Percentiles rank a stretch among this genome's conserved stretches.
phyloP scores from a whole-genome alignment of 2,329 filamentous ascomycete genomes.

The Aureobasidium namibiae region DNA sequence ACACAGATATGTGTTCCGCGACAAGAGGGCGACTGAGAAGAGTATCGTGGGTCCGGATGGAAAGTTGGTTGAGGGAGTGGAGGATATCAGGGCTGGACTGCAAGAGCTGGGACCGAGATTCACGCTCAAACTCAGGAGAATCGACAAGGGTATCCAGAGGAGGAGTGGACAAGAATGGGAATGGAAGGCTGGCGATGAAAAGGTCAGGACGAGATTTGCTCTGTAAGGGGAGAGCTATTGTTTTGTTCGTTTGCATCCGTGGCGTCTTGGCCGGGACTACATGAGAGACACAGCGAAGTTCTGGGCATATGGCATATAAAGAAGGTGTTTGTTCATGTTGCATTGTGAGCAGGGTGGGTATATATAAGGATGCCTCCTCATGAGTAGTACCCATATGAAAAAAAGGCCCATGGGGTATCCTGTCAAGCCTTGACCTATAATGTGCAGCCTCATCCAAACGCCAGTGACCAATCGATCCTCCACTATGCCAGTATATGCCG shows the following conservation, averaged over 20 bases:
- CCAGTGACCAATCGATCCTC: too few species aligned
- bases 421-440: too few species aligned
- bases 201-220: conserved; percentile 87
- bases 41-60: conserved; percentile 74
- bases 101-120: conserved; percentile 83
- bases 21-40: conserved; percentile 82
- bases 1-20: conserved; percentile 86
- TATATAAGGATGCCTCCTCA: too few species aligned
- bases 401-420: too few species aligned
- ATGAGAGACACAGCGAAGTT: too few species aligned
- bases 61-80: conserved; percentile 72
- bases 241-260: background rate
- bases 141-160: conserved; percentile 80
- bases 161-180: conserved; percentile 81
- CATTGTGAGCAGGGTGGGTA: too few species aligned
- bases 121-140: conserved; percentile 79
- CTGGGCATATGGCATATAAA: too few species aligned
- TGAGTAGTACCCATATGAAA: too few species aligned
- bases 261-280: background rate
- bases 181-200: conserved; percentile 95
- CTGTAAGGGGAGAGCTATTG: conserved; percentile 43
- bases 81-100: conserved; percentile 75
- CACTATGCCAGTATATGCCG: too few species aligned
- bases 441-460: too few species aligned
- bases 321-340: too few species aligned